Conservation (phyloP, 257 asterid species). For the Nicotiana undulata region DNA sequence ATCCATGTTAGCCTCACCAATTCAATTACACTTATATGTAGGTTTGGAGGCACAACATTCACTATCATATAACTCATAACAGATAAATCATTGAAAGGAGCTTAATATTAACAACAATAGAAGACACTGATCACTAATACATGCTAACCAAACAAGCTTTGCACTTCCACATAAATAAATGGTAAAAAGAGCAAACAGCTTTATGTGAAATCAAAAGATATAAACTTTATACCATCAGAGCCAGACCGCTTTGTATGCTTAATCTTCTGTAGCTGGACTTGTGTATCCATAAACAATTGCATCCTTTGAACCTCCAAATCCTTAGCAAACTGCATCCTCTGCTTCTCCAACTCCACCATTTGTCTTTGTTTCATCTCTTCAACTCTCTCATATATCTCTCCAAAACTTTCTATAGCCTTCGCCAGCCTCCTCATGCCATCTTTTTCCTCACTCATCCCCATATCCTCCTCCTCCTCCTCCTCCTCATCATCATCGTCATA, state of each 20-base stretch:
- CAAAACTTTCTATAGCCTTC: slow-evolving; percentile 67
- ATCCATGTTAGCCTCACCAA: not conserved
- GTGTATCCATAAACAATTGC: slow-evolving; percentile 69
- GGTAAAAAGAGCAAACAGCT: not conserved
- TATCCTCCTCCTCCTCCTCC: slow-evolving; percentile 29
- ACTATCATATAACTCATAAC: not conserved
- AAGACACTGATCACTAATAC: not conserved
- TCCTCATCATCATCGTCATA: slow-evolving; percentile 28
- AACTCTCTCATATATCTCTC: slow-evolving; percentile 67
- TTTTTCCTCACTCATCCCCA: slow-evolving; percentile 33
- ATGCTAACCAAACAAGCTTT: not conserved
- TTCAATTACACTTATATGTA: not conserved
- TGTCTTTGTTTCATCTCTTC: slow-evolving; percentile 74
- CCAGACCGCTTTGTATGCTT: slow-evolving; percentile 49
- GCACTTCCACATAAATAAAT: not conserved
- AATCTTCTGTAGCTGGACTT: slow-evolving; percentile 54
- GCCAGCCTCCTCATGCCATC: slow-evolving; percentile 60
- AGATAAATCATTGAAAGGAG: not conserved
- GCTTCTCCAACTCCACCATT: slow-evolving; percentile 83
- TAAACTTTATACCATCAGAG: slow-evolving; percentile 45
- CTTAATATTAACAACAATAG: not conserved
- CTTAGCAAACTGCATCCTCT: slow-evolving; percentile 75
- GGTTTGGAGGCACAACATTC: not conserved
- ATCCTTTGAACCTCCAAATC: slow-evolving; percentile 91
- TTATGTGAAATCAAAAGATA: not conserved